Evolutionary conservation across 2,329 filamentous ascomycete genomes (phyloP), one percentile per base, ranked within the genome.

Genomic region (Amauroascus niger): DNA sequence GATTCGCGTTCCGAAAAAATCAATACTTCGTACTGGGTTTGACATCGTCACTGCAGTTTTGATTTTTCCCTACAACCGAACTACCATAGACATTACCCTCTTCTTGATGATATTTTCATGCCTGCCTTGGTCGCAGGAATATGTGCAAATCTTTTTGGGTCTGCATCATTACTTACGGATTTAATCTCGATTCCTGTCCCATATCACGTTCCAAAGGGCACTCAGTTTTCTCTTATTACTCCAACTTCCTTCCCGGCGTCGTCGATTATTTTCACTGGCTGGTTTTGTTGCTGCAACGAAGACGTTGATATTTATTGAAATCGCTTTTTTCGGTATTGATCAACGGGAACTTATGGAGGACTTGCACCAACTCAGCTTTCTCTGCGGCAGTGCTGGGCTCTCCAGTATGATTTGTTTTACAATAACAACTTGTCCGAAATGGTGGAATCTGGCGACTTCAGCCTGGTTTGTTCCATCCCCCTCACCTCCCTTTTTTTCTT

Each of bases 301-400:
- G 26, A 30, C 26, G 26, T 30, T 30, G 26, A 30, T 9, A 30
- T 9, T 43, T 39, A 20, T 28, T 39, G 14, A 9, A 20, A 24
- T 50, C 24, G 26, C 37, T 41, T 32, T 51, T 30, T 44, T 51
- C 49, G 49, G 49, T 51, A 51, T 44, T 33, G 49, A 24, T 44
- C 28, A 44, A 43, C 28, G 40, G 26, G 44, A 43, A 51, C 6
- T n/a, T 40, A 22, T 50, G 37, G 18, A 14, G 1, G 37, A 28
- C n/a, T n/a, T 24, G 16, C 3, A 22, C 26, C 35, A 22, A 9
- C 7, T 30, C 35, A 32, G 35, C 22, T 51, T 11, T 35, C 37
- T 51, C 14, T 16, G 28, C 20, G 28, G 49, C 26, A 32, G 8
- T 33, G 9, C 39, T 44, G 14, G n/a, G 37, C 33, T 22, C 47